Evolutionary conservation across 805 yeast genomes (phyloP).

Genomic region (Tetrapisispora nanseiensis): DNA sequence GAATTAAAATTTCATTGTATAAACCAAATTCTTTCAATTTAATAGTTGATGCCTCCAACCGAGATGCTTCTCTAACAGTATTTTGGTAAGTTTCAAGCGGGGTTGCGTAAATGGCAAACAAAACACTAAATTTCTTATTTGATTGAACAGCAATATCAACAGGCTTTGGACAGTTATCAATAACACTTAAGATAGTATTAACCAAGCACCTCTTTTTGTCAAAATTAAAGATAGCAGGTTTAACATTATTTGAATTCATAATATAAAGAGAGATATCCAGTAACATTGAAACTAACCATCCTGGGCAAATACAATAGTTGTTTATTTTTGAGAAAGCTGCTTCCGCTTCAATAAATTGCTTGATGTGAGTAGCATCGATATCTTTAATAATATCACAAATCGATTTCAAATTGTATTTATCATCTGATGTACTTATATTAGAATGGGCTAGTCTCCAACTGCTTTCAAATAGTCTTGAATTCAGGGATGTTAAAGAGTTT

Average conservation of each 20-base stretch:
- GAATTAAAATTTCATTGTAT: slow-evolving; percentile 37
- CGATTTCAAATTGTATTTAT: slow-evolving; percentile 21
- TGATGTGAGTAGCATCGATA: slow-evolving; percentile 16
- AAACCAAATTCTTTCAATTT: slow-evolving; percentile 35
- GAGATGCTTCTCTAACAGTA: slow-evolving; percentile 24
- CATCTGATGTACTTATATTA: slow-evolving; percentile 7
- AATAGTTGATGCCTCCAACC: slow-evolving; percentile 24
- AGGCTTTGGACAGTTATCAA: slow-evolving; percentile 32
- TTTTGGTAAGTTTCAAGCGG: slow-evolving; percentile 10
- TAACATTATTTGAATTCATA: slow-evolving; percentile 65
- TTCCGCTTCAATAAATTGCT: slow-evolving; percentile 22
- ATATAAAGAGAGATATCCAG: slow-evolving; percentile 66
- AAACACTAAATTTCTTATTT: not conserved
- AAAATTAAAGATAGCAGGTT: slow-evolving; percentile 63
- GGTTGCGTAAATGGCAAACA: not conserved
- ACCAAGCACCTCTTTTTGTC: slow-evolving; percentile 70
- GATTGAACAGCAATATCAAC: not conserved
- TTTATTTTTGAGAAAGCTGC: slow-evolving; percentile 9
- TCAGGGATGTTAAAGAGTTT: slow-evolving; percentile 71
- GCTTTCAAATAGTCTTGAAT: slow-evolving; percentile 56
- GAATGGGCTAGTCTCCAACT: slow-evolving; percentile 58
- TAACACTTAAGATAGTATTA: slow-evolving; percentile 47
- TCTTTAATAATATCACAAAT: slow-evolving; percentile 19
- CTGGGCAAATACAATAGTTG: slow-evolving; percentile 73
- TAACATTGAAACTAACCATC: slow-evolving; percentile 80